Percentiles rank a stretch among this genome's conserved stretches.
Conservation (phyloP, 495 filamentous ascomycete species). For the Friedmanniomyces endolithicus region DNA sequence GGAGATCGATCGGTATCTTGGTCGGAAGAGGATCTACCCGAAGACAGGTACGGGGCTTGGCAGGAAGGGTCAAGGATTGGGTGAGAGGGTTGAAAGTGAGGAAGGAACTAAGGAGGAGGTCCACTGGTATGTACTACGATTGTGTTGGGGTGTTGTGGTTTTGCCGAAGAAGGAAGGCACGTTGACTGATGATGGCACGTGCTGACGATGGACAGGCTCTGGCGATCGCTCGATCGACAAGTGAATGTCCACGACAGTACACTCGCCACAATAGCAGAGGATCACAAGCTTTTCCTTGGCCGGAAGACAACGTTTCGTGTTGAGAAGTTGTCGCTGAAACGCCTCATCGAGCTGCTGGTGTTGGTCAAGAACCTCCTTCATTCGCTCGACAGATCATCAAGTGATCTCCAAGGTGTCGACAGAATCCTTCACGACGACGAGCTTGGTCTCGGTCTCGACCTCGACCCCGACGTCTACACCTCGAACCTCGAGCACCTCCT, state of each 20-base stretch:
- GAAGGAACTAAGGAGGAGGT: not conserved
- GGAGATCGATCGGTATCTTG: slow-evolving; percentile 13
- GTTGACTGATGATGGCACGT: not conserved
- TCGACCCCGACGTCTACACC: slow-evolving; percentile 5
- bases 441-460: slow-evolving; percentile 8
- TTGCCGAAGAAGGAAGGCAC: not conserved
- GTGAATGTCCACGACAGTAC: not conserved
- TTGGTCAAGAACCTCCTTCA: slow-evolving; percentile 4
- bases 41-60: not conserved
- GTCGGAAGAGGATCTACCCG: not conserved
- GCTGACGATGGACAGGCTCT: not conserved
- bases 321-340: not conserved
- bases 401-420: not conserved
- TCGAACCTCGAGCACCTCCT: slow-evolving; percentile 13
- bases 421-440: not conserved
- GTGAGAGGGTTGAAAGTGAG: not conserved
- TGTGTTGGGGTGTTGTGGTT: not conserved
- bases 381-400: not conserved
- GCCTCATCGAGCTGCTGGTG: slow-evolving; percentile 2
- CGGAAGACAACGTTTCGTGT: slow-evolving; percentile 5
- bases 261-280: slow-evolving; percentile 3
- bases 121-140: not conserved
- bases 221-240: not conserved
- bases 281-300: slow-evolving; percentile 7
- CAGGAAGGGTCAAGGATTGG: not conserved